phyloP scores from a whole-genome alignment of 106 monocot genomes.

The Dendrobium officinale region DNA sequence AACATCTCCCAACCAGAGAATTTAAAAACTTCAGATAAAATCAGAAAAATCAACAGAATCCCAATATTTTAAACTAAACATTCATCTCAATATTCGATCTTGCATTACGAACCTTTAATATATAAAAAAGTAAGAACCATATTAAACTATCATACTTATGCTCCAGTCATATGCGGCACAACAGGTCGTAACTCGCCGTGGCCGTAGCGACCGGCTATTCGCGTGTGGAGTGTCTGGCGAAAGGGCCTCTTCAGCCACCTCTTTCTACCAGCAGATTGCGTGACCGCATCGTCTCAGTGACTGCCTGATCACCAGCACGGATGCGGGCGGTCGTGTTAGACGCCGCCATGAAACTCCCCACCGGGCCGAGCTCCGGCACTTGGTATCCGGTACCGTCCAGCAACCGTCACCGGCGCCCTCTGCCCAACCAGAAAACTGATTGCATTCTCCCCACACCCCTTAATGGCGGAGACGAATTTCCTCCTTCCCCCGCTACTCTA shows the following conservation, averaged over 20 bases:
- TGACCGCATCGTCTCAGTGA: constrained; percentile 13
- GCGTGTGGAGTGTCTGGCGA: constrained; percentile 16
- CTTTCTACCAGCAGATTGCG: constrained; percentile 6
- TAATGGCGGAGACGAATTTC: constrained; percentile 18
- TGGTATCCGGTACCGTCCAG: constrained; percentile 4
- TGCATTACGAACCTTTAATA: too few species aligned
- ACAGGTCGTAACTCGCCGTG: too few species aligned
- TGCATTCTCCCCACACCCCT: constrained; percentile 15
- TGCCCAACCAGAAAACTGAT: constrained; percentile 19
- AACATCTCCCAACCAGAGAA: too few species aligned
- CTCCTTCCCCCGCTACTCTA: constrained; percentile 7
- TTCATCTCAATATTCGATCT: too few species aligned
- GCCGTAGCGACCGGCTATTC: background rate
- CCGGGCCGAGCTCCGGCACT: constrained; percentile 44
- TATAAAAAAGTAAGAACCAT: too few species aligned
- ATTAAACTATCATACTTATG: too few species aligned
- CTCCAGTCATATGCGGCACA: too few species aligned
- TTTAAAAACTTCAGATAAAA: too few species aligned
- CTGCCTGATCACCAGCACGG: constrained; percentile 37
- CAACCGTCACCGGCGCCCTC: background rate
- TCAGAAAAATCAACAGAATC: too few species aligned
- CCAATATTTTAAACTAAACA: too few species aligned
- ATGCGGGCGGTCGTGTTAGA: constrained; percentile 28
- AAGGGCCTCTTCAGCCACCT: constrained; percentile 8
- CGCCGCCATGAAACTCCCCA: constrained; percentile 36